Conservation (phyloP, 2,329 filamentous ascomycete genomes). For the Fonsecaea multimorphosa region DNA sequence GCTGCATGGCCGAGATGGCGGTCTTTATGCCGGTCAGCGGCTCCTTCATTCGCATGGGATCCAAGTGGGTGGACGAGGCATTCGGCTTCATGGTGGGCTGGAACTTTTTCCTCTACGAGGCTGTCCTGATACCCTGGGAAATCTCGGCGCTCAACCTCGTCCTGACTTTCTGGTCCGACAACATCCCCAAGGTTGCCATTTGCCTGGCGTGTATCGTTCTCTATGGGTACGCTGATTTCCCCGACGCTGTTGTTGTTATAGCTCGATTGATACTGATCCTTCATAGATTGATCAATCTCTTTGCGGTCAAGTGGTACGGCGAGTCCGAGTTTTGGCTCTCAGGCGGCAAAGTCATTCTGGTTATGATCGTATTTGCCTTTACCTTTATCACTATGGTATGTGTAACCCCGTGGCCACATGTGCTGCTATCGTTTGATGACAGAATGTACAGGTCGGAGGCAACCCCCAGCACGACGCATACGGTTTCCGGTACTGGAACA, state of each 20-base stretch:
- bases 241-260: neutral
- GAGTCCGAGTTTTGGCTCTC: constrained; percentile 74
- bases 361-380: constrained; percentile 71
- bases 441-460: constrained; percentile 60
- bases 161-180: constrained; percentile 48
- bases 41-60: constrained; percentile 47
- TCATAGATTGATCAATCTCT: constrained; percentile 63
- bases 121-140: constrained; percentile 47
- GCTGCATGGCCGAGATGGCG: constrained; percentile 53
- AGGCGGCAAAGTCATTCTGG: constrained; percentile 69
- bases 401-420: neutral
- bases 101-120: constrained; percentile 54
- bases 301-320: constrained; percentile 71
- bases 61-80: constrained; percentile 50
- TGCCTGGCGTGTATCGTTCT: constrained; percentile 48
- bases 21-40: constrained; percentile 49
- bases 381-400: constrained; percentile 78
- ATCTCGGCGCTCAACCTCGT: constrained; percentile 50
- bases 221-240: constrained; percentile 42
- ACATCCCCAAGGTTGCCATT: constrained; percentile 47
- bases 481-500: constrained; percentile 70
- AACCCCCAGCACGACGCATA: constrained; percentile 73
- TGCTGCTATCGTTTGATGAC: neutral
- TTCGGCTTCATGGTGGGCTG: constrained; percentile 54
- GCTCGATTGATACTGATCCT: constrained; percentile 41